These are phyloP conservation scores for Monosporascus sp. DNA, from an alignment of 2,329 filamentous ascomycete genomes.

Conservation along the genomic window DNA sequence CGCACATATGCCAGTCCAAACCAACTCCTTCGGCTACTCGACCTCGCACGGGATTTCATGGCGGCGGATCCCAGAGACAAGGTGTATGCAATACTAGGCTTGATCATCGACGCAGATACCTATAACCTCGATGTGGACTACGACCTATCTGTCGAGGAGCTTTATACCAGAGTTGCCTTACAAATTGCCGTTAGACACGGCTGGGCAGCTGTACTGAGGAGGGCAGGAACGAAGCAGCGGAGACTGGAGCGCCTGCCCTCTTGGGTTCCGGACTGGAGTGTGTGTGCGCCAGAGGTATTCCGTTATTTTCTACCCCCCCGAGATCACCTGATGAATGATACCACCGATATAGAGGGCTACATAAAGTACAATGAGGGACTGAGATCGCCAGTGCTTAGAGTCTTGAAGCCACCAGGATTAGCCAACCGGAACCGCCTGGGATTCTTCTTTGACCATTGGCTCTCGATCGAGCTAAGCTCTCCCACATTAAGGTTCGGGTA, in stretches of 20 bases:
- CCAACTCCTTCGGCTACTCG: not conserved
- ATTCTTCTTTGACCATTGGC: too few relatives aligned
- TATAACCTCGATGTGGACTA: constrained; percentile 4
- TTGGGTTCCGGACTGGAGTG: constrained; percentile 10
- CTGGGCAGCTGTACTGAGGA: not conserved
- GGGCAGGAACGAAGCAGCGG: not conserved
- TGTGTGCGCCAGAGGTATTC: too few relatives aligned
- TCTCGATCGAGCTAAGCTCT: too few relatives aligned
- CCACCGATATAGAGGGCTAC: too few relatives aligned
- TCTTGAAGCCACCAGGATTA: too few relatives aligned
- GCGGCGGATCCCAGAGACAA: constrained; percentile 7
- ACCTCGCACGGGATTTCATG: not conserved
- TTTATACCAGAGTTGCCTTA: constrained; percentile 4
- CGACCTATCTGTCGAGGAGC: not conserved
- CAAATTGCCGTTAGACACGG: constrained; percentile 1
- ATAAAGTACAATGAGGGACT: too few relatives aligned
- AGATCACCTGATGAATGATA: too few relatives aligned
- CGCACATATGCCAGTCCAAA: not conserved
- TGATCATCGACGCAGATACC: not conserved
- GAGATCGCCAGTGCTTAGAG: too few relatives aligned
- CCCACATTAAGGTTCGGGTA: too few relatives aligned
- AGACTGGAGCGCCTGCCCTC: not conserved
- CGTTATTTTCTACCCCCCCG: too few relatives aligned
- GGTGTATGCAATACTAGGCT: constrained; percentile 7
- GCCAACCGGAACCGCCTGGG: fast-evolving